A percentile compares a stretch with the other conserved stretches of the same genome.
Conservation (phyloP, 345 rosid species). For the Kandelia obovata region DNA sequence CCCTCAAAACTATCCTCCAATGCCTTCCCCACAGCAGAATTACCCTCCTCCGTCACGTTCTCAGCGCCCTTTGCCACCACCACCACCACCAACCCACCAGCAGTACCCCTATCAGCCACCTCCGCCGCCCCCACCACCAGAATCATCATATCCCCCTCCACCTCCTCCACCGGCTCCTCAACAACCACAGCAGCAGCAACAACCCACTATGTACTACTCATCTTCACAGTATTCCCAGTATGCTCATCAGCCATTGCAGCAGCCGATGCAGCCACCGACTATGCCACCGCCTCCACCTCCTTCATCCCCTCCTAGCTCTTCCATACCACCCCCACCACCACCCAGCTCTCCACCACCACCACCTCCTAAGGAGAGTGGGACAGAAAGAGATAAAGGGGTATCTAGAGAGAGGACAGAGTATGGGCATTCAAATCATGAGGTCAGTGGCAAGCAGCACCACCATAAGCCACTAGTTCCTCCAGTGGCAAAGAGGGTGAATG, state of each 20-base stretch:
- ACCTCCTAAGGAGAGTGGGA: constrained; percentile 55
- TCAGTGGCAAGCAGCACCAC: constrained; percentile 32
- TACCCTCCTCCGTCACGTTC: constrained; percentile 28
- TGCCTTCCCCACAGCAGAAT: constrained; percentile 13
- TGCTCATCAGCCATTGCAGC: constrained; percentile 48
- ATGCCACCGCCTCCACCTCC: constrained; percentile 52
- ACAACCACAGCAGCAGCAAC: constrained; percentile 35
- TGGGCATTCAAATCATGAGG: constrained; percentile 35
- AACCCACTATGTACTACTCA: constrained; percentile 40
- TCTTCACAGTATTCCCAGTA: constrained; percentile 54
- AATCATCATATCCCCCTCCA: constrained; percentile 54
- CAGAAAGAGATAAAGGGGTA: constrained; percentile 38
- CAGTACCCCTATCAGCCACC: constrained; percentile 66
- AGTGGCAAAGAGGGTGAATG: constrained; percentile 43
- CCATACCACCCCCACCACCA: constrained; percentile 78
- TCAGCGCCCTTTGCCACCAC: constrained; percentile 34
- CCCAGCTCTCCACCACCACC: constrained; percentile 87
- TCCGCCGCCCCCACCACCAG: constrained; percentile 59
- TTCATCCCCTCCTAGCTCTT: constrained; percentile 50
- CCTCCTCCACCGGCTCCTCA: constrained; percentile 36
- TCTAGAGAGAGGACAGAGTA: constrained; percentile 50
- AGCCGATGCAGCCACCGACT: constrained; percentile 43
- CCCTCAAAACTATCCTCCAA: constrained; percentile 25
- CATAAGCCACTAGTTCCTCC: constrained; percentile 44
- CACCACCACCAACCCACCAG: constrained; percentile 58